Base-by-base conservation (phyloP, 2,329 filamentous ascomycete genomes). In the Microsporum audouinii region DNA sequence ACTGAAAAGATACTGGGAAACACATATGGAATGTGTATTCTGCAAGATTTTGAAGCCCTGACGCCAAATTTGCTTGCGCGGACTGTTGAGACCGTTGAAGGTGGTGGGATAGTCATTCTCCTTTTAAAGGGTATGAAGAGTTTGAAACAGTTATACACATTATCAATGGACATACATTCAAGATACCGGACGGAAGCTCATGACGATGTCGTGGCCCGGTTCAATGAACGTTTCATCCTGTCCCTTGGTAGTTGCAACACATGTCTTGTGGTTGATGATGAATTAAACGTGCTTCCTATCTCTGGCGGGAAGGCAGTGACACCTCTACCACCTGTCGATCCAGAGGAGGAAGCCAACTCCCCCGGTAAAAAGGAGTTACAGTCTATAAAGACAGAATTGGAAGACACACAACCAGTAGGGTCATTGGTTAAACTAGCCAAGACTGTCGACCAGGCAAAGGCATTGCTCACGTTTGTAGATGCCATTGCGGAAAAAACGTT, bases 1-100 rank as follows among this genome's bases (percentile, higher is more conserved):
- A 97, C 94, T 33, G 94, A 99, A 71, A 97, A 96, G 80, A 96
- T 99, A 71, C 77, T 97, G 61, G 94, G 94, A 73, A 95, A 97
- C 74, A 99, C 94, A 49, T 99, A 94, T 72, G 92, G 92, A 72
- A 96, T 96, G 89, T 96, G 91, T 73, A 95, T 99, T 66, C 78
- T 99, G 67, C 94, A 99, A 75, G 94, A 99, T 72, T 99, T 99
- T 69, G 94, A 99, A 76, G 94, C 91, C 45, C 84, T 99, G 67
- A 99, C 94, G 7, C 94, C 94, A n/a, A 99, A 99, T 71, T 82
- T 96, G 66, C 83, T 99, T 36, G 94, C 94, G 27, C 84, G 92
- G 64, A 96, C 91, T 0, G 89, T 99, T 67, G 95, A 99, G 77
- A 99, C 95, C 0, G 95, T 99, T 3, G 92, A 99, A 75, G 94